These are phyloP conservation scores for Eutrema salsugineum DNA, from an alignment of 441 rosid genomes.

Conservation along the genomic window DNA sequence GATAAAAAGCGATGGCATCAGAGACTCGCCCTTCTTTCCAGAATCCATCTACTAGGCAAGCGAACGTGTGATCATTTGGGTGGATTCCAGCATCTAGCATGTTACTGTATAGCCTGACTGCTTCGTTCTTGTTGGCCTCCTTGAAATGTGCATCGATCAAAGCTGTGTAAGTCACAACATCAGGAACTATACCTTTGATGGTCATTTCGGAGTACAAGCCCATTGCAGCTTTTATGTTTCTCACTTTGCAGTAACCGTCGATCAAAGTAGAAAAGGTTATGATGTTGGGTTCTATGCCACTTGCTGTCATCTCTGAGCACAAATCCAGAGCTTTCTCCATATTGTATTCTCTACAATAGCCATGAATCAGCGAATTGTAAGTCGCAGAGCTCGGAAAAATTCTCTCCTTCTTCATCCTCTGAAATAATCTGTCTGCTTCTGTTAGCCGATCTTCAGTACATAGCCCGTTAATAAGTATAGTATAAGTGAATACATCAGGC, in stretches of 20 bases:
- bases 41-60: constrained; percentile 45
- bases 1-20: constrained; percentile 44
- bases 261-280: constrained; percentile 50
- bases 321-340: constrained; percentile 44
- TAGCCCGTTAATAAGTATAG: constrained; percentile 52
- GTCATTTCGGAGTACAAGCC: constrained; percentile 47
- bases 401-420: constrained; percentile 46
- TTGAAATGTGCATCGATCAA: constrained; percentile 51
- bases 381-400: constrained; percentile 47
- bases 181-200: constrained; percentile 47
- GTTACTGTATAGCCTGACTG: constrained; percentile 37
- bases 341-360: constrained; percentile 44
- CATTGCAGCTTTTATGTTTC: constrained; percentile 47
- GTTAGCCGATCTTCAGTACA: constrained; percentile 36
- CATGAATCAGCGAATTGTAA: constrained; percentile 58
- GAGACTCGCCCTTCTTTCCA: constrained; percentile 44
- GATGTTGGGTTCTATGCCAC: constrained; percentile 37
- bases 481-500: constrained; percentile 58
- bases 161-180: constrained; percentile 48
- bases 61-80: constrained; percentile 42
- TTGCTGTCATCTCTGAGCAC: constrained; percentile 45
- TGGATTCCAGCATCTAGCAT: constrained; percentile 42
- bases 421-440: constrained; percentile 44
- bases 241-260: constrained; percentile 44
- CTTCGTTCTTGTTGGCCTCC: constrained; percentile 41